Conservation (phyloP, 805 yeast species). For the Starmerella geochares region DNA sequence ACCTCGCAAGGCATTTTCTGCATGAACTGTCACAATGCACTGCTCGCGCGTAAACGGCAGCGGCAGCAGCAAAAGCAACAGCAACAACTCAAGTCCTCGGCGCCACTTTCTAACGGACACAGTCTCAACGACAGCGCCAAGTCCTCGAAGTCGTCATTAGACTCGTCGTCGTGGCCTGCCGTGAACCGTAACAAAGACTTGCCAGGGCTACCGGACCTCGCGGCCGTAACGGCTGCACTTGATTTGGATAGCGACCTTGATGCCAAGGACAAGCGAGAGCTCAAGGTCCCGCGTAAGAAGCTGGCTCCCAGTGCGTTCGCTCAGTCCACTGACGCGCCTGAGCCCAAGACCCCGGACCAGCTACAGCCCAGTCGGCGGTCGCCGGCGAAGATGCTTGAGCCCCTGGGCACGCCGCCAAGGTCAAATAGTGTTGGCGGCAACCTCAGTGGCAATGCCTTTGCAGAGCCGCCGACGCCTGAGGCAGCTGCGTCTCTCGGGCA, state of each 20-base stretch:
- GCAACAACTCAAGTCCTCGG: not conserved
- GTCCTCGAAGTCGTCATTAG: slow-evolving; percentile 1
- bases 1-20: slow-evolving; percentile 89
- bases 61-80: slow-evolving; percentile 42
- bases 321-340: not conserved
- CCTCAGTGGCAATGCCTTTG: not conserved
- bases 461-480: slow-evolving; percentile 10
- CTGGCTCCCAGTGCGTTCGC: slow-evolving; percentile 18
- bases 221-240: not conserved
- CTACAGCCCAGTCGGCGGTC: not conserved
- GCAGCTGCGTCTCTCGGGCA: not conserved
- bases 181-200: slow-evolving; percentile 1
- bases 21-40: slow-evolving; percentile 78
- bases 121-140: not conserved
- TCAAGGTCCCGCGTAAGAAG: slow-evolving; percentile 19
- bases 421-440: not conserved
- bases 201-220: not conserved
- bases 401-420: slow-evolving; percentile 7
- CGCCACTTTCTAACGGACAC: not conserved
- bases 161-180: not conserved
- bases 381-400: not conserved
- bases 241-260: not conserved
- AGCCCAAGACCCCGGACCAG: slow-evolving; percentile 1
- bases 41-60: slow-evolving; percentile 63
- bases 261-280: slow-evolving; percentile 1